Evolutionary conservation across 2,329 filamentous ascomycete genomes (phyloP).

Genomic region (Fusarium sp.): DNA sequence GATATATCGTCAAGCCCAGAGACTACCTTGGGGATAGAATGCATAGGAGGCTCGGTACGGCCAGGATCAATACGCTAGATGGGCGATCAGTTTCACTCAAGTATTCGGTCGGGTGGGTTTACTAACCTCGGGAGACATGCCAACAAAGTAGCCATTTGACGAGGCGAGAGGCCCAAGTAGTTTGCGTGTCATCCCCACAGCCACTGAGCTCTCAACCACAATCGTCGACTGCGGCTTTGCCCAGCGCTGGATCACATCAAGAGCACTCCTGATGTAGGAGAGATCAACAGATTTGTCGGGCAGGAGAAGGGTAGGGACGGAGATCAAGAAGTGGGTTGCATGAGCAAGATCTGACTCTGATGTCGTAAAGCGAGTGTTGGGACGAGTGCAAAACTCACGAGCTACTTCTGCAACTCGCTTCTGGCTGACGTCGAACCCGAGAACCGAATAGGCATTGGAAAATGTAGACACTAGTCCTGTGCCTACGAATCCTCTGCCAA

Average conservation of each 20-base stretch:
- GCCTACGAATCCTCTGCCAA: background rate
- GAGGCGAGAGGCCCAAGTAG: background rate
- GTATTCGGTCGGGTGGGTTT: fast-evolving
- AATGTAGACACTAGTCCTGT: background rate
- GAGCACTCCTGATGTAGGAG: background rate
- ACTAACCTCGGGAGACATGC: background rate
- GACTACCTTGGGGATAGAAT: background rate
- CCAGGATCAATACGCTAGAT: background rate
- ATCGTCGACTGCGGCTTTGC: background rate
- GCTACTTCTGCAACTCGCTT: background rate
- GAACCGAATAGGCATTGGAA: background rate
- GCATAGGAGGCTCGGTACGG: background rate
- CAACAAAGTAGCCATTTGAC: background rate
- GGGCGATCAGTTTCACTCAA: background rate
- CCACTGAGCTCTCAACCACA: background rate
- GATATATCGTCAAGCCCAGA: background rate
- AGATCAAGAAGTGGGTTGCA: background rate
- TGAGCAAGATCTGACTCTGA: background rate
- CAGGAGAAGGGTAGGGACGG: background rate
- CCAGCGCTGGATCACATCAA: background rate
- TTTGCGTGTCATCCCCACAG: background rate
- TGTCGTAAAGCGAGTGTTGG: background rate
- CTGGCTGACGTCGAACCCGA: background rate
- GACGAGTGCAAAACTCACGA: background rate
- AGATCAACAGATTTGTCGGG: background rate